Percentiles rank a stretch among this genome's conserved stretches.
Conservation (phyloP, 2,329 filamentous ascomycete genomes). For the Dactylella cylindrospora region DNA sequence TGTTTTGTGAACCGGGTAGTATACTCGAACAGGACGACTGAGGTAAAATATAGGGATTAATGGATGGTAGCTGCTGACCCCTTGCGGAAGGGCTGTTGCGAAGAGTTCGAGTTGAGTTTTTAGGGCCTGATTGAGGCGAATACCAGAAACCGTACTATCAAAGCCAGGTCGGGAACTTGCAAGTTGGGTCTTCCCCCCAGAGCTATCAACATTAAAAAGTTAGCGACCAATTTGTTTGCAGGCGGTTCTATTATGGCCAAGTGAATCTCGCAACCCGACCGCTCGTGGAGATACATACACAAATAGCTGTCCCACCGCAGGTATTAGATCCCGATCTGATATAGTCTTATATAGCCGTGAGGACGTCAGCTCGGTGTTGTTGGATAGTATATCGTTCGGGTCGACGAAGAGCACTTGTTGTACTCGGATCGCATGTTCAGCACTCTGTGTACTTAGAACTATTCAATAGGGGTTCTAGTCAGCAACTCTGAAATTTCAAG, state of each 20-base stretch:
- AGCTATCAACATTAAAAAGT: too few relatives aligned
- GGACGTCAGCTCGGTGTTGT: background rate
- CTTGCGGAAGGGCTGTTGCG: background rate
- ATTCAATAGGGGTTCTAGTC: too few relatives aligned
- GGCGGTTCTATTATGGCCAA: too few relatives aligned
- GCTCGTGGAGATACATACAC: background rate
- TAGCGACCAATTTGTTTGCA: too few relatives aligned
- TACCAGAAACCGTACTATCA: too few relatives aligned
- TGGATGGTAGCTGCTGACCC: background rate
- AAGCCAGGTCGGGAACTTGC: too few relatives aligned
- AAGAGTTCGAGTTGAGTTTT: constrained; percentile 7
- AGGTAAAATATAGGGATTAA: background rate
- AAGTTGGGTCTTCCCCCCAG: too few relatives aligned
- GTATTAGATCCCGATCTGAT: background rate
- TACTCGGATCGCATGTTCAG: constrained; percentile 10
- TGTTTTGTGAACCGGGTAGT: constrained; percentile 4
- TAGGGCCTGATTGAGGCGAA: too few relatives aligned
- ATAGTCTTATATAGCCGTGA: background rate
- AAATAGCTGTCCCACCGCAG: constrained; percentile 3
- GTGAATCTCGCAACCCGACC: too few relatives aligned
- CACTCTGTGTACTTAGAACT: constrained; percentile 12
- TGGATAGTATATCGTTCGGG: background rate
- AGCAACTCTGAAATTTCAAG: background rate
- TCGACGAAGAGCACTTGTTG: constrained; percentile 6
- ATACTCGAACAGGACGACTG: background rate